phyloP scores from a whole-genome alignment of 495 filamentous ascomycete genomes.

The Stereocaulon alpinum region DNA sequence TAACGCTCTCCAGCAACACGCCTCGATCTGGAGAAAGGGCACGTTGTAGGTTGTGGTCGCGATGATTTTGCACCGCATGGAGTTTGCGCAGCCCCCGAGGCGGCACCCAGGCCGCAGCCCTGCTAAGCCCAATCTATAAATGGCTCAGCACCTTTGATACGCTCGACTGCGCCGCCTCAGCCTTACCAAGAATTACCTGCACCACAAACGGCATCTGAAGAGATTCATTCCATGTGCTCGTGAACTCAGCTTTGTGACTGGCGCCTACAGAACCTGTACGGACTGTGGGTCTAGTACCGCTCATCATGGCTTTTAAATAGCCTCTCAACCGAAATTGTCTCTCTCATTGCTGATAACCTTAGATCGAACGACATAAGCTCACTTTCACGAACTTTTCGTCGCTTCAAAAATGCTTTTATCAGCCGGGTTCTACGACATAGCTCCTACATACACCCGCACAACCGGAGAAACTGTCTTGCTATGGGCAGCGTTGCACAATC shows the following conservation, averaged over 20 bases:
- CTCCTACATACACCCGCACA: neutral
- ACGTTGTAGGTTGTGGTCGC: no score
- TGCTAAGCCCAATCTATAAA: no score
- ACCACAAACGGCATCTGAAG: neutral
- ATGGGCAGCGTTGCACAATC: neutral
- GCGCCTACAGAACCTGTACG: neutral
- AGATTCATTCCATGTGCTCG: neutral
- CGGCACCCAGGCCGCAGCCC: no score
- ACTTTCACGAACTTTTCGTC: neutral
- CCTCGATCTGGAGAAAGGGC: no score
- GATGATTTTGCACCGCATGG: no score
- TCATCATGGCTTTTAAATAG: neutral
- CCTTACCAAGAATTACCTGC: neutral
- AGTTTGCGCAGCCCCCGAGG: no score
- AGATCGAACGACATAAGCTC: neutral
- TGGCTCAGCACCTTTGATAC: neutral
- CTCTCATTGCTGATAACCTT: neutral
- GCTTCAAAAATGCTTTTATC: neutral
- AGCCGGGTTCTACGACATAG: neutral
- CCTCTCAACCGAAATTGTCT: neutral
- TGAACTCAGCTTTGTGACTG: neutral
- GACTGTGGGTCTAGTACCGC: neutral
- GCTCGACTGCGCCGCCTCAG: neutral
- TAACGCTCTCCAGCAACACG: no score
- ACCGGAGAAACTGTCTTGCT: neutral